These are phyloP conservation scores for Sporothrix euskadiensis DNA, from an alignment of 2,329 filamentous ascomycete species.

Conservation along the genomic window DNA sequence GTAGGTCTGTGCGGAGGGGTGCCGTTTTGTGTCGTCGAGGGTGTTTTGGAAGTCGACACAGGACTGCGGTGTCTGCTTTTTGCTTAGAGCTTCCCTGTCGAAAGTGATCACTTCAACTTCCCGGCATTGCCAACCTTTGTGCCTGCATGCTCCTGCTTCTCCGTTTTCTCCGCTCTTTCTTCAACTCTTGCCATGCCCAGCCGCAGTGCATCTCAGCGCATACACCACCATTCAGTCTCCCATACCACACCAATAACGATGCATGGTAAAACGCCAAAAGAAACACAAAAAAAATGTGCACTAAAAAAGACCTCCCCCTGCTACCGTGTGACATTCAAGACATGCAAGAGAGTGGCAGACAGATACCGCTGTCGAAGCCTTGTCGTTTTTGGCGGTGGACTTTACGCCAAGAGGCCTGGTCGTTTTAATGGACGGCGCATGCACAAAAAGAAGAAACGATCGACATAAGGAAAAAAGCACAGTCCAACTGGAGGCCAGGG, in stretches of 20 bases:
- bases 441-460: slow-evolving; percentile 9
- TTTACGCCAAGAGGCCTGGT: neutral
- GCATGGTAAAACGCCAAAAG: no score
- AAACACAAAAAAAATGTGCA: neutral
- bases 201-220: neutral
- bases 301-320: neutral
- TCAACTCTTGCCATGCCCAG: neutral
- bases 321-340: neutral
- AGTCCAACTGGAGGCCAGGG: neutral
- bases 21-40: neutral
- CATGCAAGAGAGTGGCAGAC: neutral
- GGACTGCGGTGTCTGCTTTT: neutral
- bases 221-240: neutral
- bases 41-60: neutral
- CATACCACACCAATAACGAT: neutral
- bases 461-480: slow-evolving; percentile 3
- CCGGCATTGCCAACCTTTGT: neutral
- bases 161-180: neutral
- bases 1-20: slow-evolving; percentile 15
- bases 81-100: neutral
- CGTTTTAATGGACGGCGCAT: neutral
- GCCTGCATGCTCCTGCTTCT: neutral
- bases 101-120: neutral
- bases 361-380: neutral
- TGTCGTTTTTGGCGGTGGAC: neutral